Conservation (phyloP, 2,329 filamentous ascomycete species). For the Ilyonectria destructans region DNA sequence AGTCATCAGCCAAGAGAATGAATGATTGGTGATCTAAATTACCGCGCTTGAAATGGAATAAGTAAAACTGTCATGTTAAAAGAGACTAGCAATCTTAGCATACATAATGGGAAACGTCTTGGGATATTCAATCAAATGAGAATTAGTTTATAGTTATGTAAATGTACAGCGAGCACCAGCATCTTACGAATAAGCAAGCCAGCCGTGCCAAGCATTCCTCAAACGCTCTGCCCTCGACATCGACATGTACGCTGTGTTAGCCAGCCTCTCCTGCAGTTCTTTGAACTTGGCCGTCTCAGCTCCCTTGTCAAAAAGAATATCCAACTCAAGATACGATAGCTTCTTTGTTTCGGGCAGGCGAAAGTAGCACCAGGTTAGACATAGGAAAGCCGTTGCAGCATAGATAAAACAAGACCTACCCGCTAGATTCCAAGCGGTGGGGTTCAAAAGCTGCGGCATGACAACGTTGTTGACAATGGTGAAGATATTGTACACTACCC, state of each 20-base stretch:
- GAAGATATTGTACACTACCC: conserved; percentile 57
- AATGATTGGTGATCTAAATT: no score
- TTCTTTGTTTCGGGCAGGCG: conserved; percentile 53
- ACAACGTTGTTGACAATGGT: conserved; percentile 29
- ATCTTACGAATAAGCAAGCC: background rate
- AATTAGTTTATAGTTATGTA: background rate
- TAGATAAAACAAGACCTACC: conserved; percentile 45
- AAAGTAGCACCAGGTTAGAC: conserved; percentile 61
- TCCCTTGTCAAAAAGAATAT: conserved; percentile 12
- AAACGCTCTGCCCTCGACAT: background rate
- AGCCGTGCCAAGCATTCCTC: background rate
- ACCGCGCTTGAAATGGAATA: no score
- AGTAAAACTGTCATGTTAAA: no score
- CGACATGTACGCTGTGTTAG: background rate
- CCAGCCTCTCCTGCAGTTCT: background rate
- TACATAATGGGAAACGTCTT: no score
- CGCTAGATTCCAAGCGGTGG: conserved; percentile 38
- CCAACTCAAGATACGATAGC: conserved; percentile 9
- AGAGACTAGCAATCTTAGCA: no score
- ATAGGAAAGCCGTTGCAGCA: conserved; percentile 53
- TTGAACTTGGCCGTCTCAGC: background rate
- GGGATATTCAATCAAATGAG: no score
- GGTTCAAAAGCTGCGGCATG: conserved; percentile 37
- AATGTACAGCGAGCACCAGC: background rate
- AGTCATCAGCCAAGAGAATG: no score